Evolutionary conservation across 805 yeast species (phyloP), one percentile per base, ranked within the genome.

Genomic region (Saccharomycopsis sp.): DNA sequence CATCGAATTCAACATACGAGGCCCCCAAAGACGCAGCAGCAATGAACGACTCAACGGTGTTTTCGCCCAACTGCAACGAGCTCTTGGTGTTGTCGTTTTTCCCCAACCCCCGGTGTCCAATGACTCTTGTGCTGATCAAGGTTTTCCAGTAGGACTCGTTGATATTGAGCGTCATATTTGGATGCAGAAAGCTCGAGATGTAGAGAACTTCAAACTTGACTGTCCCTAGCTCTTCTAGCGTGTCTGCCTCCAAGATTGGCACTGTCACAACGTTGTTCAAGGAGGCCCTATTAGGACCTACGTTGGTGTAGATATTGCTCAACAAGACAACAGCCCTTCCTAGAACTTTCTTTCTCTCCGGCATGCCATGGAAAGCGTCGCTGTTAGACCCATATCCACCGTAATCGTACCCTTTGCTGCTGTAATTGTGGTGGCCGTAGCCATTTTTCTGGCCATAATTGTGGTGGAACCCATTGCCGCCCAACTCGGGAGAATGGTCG

Each of bases 21-120:
- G 98, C 98, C 47, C 98, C 98, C 63, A 92, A 75, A 1, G 96
- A 90, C 0, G 97, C 96, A 0, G 98, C 98, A 12, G 97, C 96
- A 67, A 92, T 87, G 66, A 92, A 92, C 0, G 96, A 88, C 66
- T 92, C 97, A 20, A 92, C 87, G 0, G 98, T 92, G 69, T 92
- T 92, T 67, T 92, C 98, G 48, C 98, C 98, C 60, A 92, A 77
- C 71, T 92, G 98, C 66, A 92, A 77, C 2, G 96, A 87, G 61
- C 82, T 84, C 52, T 85, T 79, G 50, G 79, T 79, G 58, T 83
- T 78, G 54, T 80, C 78, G 71, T 92, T 92, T 74, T 91, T 91
- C 64, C 98, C 98, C 62, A 90, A 75, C 3, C 98, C 98, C 66
- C 98, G 81, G 71, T 92, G 98, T 1, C 98, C 98, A 71, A 92